Base-by-base conservation (phyloP, 352 stramenopile species). In the Phytophthora multivora region DNA sequence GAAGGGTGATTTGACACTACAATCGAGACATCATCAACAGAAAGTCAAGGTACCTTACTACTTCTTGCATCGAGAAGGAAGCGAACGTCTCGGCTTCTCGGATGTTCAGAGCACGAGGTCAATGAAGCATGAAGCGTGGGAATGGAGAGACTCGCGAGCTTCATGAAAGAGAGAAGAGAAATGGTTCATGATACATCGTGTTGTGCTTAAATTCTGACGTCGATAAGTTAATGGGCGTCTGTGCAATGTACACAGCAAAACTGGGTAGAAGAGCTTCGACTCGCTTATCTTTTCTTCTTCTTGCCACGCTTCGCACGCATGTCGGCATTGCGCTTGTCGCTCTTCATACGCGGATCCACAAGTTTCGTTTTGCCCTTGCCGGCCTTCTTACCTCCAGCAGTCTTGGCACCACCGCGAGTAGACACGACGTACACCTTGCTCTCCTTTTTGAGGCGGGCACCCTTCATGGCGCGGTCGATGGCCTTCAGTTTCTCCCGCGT, bases 301-400 rank as follows among this genome's bases (percentile, higher is more conserved):
- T 88, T 89, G 64, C 84, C 86, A 55, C 86, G 82, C 71, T 96
- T 96, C 3, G 75, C 79, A 42, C 71, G 92, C 13, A 89, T 86
- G 25, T 94, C 85, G 33, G 77, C 75, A 51, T 95, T 95, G 59
- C 84, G 84, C 75, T 96, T 99, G 78, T 99, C 97, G 60, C 83
- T 98, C 80, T 98, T 99, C 91, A 99, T 98, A 60, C 98, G 87
- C 61, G 96, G 92, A 64, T 99, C 98, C 3, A 99, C 97, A 18
- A 99, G 73, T 67, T 99, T 99, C 28, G 99, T 86, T 53, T 93
- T 96, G 60, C 89, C 88, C 42, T 84, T 80, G 18, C 80, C 78
- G 15, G 71, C 75, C 68, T 96, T 96, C 75, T 96, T 96, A 49
- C 73, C 79, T 9, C 69, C 72, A 21, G 79, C 86, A 53, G 74